Percentiles rank a stretch among this genome's conserved stretches.
Evolutionary conservation across 2,329 filamentous ascomycete genomes (phyloP).

Genomic region (Lecanoromycetidae sp.): DNA sequence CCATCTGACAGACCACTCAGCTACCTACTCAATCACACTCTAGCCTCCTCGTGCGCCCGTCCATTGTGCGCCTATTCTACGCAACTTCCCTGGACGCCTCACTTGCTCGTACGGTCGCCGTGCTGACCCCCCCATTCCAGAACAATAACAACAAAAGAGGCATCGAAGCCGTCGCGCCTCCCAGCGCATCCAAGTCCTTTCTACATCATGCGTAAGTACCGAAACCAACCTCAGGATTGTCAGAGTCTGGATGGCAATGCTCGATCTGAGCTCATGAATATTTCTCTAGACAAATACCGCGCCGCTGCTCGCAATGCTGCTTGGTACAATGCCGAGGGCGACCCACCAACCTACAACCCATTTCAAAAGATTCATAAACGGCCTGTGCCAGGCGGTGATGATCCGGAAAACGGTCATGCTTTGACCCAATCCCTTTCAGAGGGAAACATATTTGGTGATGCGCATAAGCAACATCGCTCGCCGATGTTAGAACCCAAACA

Average conservation of each 20-base stretch:
- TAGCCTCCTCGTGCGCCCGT: not conserved
- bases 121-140: not conserved
- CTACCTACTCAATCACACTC: not conserved
- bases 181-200: not conserved
- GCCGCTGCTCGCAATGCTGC: conserved; percentile 28
- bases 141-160: not conserved
- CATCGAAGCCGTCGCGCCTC: not conserved
- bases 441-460: not conserved
- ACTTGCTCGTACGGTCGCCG: too few species aligned
- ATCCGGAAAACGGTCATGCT: conserved; percentile 9
- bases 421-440: conserved; percentile 10
- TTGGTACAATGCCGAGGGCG: conserved; percentile 32
- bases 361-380: conserved; percentile 27
- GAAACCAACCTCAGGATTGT: not conserved
- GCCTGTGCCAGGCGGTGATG: not conserved
- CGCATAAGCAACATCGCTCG: not conserved
- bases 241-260: not conserved
- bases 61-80: not conserved
- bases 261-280: conserved; percentile 1
- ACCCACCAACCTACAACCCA: conserved; percentile 28
- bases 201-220: conserved; percentile 5
- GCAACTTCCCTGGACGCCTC: too few species aligned
- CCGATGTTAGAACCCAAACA: conserved; percentile 13
- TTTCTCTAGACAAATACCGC: conserved; percentile 28
- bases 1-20: not conserved